Conservation (phyloP, 2,329 filamentous ascomycete species). For the Fusarium robinianum region DNA sequence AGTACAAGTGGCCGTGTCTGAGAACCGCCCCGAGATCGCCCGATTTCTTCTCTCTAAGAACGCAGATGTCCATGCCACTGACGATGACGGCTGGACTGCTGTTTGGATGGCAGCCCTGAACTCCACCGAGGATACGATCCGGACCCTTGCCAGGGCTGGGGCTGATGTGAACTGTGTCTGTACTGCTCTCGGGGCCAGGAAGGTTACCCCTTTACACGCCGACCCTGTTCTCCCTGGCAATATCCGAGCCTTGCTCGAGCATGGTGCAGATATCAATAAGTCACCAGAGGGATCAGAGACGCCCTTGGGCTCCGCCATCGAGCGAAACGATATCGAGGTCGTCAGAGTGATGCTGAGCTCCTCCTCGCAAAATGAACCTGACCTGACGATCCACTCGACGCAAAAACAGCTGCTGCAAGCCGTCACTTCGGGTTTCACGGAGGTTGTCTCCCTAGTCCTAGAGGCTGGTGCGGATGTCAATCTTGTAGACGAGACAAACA, state of each 20-base stretch:
- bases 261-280: slow-evolving; percentile 2
- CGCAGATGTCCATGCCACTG: neutral
- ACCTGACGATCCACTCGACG: neutral
- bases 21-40: neutral
- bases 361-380: neutral
- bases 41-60: slow-evolving; percentile 1
- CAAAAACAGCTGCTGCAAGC: neutral
- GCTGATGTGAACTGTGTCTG: neutral
- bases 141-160: slow-evolving; percentile 1
- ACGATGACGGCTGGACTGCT: neutral
- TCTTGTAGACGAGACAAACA: neutral
- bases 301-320: neutral
- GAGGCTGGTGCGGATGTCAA: slow-evolving; percentile 13
- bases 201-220: slow-evolving; percentile 1
- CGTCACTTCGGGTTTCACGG: neutral
- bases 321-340: neutral
- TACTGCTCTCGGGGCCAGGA: neutral
- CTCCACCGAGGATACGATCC: neutral
- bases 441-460: neutral
- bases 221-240: neutral
- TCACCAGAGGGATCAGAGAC: neutral
- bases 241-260: neutral
- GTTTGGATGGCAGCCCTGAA: neutral
- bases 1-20: slow-evolving; percentile 4
- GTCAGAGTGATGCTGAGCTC: neutral